phyloP scores from a whole-genome alignment of 2,329 filamentous ascomycete species.

The Sphaerulina musiva region DNA sequence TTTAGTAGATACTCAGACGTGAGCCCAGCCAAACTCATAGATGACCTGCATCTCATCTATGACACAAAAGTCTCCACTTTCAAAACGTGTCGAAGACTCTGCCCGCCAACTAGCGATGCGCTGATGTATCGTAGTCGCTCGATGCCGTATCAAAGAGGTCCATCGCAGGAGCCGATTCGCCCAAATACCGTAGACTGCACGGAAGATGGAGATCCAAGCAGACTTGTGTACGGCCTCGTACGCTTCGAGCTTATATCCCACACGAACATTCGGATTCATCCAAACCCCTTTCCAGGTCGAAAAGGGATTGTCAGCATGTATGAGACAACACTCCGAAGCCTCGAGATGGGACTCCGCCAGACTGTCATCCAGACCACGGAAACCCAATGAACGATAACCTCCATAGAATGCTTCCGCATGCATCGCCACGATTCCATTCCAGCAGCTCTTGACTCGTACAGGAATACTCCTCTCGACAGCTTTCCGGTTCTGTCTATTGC shows the following conservation, averaged over 20 bases:
- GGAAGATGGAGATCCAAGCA: slow-evolving; percentile 29
- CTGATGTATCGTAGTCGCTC: slow-evolving; percentile 25
- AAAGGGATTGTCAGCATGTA: slow-evolving; percentile 64
- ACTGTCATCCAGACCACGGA: slow-evolving; percentile 58
- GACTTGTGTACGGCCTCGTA: slow-evolving; percentile 45
- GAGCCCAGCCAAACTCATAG: slow-evolving; percentile 27
- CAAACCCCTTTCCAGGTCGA: slow-evolving; percentile 52
- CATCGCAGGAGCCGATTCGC: slow-evolving; percentile 50
- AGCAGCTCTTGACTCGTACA: slow-evolving; percentile 58
- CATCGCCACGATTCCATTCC: slow-evolving; percentile 52
- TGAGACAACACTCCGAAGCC: slow-evolving; percentile 72
- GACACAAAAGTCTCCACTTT: slow-evolving; percentile 29
- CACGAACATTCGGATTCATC: slow-evolving; percentile 62
- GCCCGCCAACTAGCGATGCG: slow-evolving; percentile 16
- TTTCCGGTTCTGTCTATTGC: slow-evolving; percentile 45
- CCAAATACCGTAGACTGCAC: slow-evolving; percentile 54
- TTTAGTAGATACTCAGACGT: slow-evolving; percentile 18
- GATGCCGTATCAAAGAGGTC: slow-evolving; percentile 33
- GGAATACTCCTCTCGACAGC: slow-evolving; percentile 50
- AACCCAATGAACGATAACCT: slow-evolving; percentile 44
- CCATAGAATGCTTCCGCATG: slow-evolving; percentile 51
- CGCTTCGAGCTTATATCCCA: slow-evolving; percentile 54
- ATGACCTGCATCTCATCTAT: slow-evolving; percentile 30
- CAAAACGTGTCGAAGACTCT: slow-evolving; percentile 26
- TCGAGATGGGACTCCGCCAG: slow-evolving; percentile 59